phyloP scores from a whole-genome alignment of 495 filamentous ascomycete species.

The Xylaria curta region DNA sequence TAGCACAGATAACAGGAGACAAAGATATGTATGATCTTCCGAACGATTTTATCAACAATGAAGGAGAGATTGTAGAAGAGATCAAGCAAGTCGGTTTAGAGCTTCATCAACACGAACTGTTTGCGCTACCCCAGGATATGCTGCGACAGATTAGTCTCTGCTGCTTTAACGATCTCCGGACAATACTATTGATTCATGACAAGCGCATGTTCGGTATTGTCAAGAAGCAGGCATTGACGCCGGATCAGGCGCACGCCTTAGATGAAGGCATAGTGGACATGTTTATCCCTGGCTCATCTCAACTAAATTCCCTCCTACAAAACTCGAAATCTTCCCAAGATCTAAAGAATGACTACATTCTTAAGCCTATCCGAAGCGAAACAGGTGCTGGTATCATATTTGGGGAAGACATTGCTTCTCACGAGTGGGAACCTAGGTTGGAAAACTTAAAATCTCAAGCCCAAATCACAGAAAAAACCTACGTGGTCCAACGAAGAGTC shows the following conservation, averaged over 20 bases:
- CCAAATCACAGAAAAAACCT: background rate
- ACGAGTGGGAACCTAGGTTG: slow-evolving; percentile 25
- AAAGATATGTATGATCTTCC: background rate
- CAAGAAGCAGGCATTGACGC: slow-evolving; percentile 38
- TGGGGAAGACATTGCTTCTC: slow-evolving; percentile 42
- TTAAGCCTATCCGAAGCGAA: slow-evolving; percentile 49
- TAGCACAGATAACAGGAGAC: slow-evolving; percentile 13
- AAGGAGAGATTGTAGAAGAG: slow-evolving; percentile 43
- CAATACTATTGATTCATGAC: slow-evolving; percentile 52
- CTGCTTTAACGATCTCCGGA: slow-evolving; percentile 54
- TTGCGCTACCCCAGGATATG: slow-evolving; percentile 38
- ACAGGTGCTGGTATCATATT: slow-evolving; percentile 53
- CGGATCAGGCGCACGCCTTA: slow-evolving; percentile 38
- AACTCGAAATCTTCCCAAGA: background rate
- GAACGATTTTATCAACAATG: slow-evolving; percentile 25
- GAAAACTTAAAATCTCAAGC: background rate
- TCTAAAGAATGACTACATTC: slow-evolving; percentile 42
- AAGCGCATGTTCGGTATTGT: slow-evolving; percentile 56
- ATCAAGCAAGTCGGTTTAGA: slow-evolving; percentile 52
- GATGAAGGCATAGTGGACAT: slow-evolving; percentile 32
- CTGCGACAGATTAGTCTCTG: slow-evolving; percentile 40
- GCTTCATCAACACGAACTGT: slow-evolving; percentile 51
- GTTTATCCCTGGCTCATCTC: slow-evolving; percentile 34
- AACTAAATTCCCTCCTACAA: slow-evolving; percentile 24
- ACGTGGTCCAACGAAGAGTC: slow-evolving; percentile 22